Evolutionary conservation across 805 yeast species (phyloP).

Genomic region (Blastobotrys americana): DNA sequence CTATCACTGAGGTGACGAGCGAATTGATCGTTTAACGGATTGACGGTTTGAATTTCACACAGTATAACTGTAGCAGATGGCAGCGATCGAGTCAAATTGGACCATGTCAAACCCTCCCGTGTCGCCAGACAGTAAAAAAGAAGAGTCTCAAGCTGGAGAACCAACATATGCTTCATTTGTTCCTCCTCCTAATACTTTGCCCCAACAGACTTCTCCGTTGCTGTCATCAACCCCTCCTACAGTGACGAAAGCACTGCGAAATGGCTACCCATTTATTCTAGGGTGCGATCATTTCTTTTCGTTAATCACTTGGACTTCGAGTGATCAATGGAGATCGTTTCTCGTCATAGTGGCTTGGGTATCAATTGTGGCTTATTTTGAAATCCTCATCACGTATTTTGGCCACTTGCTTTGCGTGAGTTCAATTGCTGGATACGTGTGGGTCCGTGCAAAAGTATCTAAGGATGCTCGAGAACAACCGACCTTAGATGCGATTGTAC

Average conservation of each 20-base stretch:
- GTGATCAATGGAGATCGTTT: constrained; percentile 69
- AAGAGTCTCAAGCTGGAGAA: not conserved
- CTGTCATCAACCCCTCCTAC: constrained; percentile 86
- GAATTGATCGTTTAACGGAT: too few species aligned
- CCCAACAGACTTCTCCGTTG: constrained; percentile 63
- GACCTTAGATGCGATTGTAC: constrained; percentile 80
- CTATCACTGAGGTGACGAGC: too few species aligned
- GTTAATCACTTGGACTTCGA: constrained; percentile 85
- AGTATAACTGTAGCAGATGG: too few species aligned
- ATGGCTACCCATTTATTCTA: constrained; percentile 78
- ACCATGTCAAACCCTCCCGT: constrained; percentile 5
- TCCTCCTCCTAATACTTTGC: constrained; percentile 33
- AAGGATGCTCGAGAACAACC: constrained; percentile 57
- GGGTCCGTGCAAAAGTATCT: constrained; percentile 20
- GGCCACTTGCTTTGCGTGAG: constrained; percentile 67
- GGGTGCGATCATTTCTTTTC: constrained; percentile 63
- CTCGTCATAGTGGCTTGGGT: constrained; percentile 50
- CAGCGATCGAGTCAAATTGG: constrained; percentile 11
- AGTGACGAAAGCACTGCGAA: constrained; percentile 72
- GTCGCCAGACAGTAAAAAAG: not conserved
- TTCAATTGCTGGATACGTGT: constrained; percentile 26
- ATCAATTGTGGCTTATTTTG: constrained; percentile 66
- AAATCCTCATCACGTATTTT: constrained; percentile 64
- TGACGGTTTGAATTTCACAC: too few species aligned
- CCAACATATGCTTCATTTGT: constrained; percentile 33